These are phyloP conservation scores for Penicillium fimorum DNA, from an alignment of 495 filamentous ascomycete genomes.

Conservation along the genomic window DNA sequence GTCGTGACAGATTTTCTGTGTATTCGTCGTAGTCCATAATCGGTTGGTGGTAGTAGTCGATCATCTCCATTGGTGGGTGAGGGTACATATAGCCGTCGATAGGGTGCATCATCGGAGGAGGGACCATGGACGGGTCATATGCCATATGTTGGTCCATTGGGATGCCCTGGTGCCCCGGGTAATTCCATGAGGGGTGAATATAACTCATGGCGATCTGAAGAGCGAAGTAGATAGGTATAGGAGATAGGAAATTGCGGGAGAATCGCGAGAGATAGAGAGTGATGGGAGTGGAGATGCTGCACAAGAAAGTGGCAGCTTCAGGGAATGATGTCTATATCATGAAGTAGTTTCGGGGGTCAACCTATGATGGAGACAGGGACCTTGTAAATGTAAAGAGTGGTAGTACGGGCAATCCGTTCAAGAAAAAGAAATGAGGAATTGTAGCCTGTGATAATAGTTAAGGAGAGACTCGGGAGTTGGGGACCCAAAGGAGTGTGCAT, in stretches of 20 bases:
- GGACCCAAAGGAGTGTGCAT: slow-evolving; percentile 15
- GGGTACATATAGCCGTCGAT: slow-evolving; percentile 47
- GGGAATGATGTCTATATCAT: slow-evolving; percentile 25
- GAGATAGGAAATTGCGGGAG: slow-evolving; percentile 5
- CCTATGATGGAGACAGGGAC: slow-evolving; percentile 11
- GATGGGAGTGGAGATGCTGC: slow-evolving; percentile 9
- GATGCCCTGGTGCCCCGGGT: slow-evolving; percentile 35
- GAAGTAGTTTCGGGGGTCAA: slow-evolving; percentile 15
- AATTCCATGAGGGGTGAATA: slow-evolving; percentile 46
- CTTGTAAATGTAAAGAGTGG: slow-evolving; percentile 17
- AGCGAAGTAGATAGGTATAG: slow-evolving; percentile 5
- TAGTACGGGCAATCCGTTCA: slow-evolving; percentile 7
- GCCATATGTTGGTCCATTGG: slow-evolving; percentile 43
- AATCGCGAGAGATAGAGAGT: background rate
- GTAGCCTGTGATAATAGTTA: slow-evolving; percentile 13
- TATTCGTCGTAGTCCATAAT: slow-evolving; percentile 53
- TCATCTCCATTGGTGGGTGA: slow-evolving; percentile 45
- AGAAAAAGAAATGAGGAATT: slow-evolving; percentile 20
- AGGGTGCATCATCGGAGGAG: slow-evolving; percentile 44
- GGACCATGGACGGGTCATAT: slow-evolving; percentile 42
- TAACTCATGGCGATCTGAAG: slow-evolving; percentile 40
- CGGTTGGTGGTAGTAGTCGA: slow-evolving; percentile 49
- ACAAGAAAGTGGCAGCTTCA: slow-evolving; percentile 12
- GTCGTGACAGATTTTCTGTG: slow-evolving; percentile 53
- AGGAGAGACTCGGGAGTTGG: slow-evolving; percentile 25